Evolutionary conservation across 306 rosid species (phyloP).

Genomic region (Fragaria iinumae): DNA sequence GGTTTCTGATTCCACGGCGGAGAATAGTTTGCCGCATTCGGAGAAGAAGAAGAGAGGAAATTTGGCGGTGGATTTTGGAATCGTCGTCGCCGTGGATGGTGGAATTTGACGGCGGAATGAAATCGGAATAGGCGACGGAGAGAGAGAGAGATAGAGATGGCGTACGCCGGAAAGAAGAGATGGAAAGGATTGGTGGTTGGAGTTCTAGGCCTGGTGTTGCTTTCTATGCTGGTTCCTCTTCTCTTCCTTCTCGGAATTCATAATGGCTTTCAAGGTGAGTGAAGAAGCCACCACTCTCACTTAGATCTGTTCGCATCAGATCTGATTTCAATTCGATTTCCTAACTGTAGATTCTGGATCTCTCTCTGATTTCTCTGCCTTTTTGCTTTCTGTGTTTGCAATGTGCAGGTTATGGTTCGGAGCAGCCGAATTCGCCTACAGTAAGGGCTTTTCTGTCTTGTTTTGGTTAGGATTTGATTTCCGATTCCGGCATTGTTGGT

Average conservation of each 20-base stretch:
- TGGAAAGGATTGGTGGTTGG: constrained; percentile 87
- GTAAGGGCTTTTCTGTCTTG: constrained; percentile 44
- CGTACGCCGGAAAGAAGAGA: constrained; percentile 61
- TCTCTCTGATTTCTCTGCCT: background rate
- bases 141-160: constrained; percentile 59
- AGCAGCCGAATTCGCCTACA: constrained; percentile 56
- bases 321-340: constrained; percentile 3
- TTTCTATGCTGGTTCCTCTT: constrained; percentile 97
- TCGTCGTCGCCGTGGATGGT: background rate
- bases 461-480: constrained; percentile 16
- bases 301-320: constrained; percentile 52
- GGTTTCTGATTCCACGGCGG: background rate
- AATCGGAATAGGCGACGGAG: constrained; percentile 9
- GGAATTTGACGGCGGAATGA: constrained; percentile 10
- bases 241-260: constrained; percentile 89
- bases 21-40: constrained; percentile 3
- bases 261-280: constrained; percentile 78
- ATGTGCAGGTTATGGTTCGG: constrained; percentile 67
- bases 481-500: constrained; percentile 18
- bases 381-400: background rate
- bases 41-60: background rate
- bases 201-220: constrained; percentile 82
- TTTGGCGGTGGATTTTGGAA: background rate
- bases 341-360: background rate
- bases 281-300: background rate